Conservation (phyloP, 768 basidiomycete species). For the button mushroom (Agaricus bisporus) region DNA sequence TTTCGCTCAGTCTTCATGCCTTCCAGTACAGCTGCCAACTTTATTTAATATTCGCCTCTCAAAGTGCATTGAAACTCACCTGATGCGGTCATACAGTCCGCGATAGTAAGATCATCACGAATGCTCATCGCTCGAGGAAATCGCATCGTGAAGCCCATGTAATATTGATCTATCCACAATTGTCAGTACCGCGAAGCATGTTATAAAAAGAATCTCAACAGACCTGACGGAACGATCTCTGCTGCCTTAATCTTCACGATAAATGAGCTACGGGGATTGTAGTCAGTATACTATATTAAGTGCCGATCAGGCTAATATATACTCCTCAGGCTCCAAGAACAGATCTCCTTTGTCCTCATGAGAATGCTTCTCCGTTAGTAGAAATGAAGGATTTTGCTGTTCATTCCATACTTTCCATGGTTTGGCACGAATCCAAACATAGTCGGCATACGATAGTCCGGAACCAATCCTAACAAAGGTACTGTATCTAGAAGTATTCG, state of each 20-base stretch:
- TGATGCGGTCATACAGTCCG: conserved; percentile 68
- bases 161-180: conserved; percentile 62
- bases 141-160: conserved; percentile 84
- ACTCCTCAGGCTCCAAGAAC: conserved; percentile 90
- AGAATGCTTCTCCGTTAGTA: conserved; percentile 50
- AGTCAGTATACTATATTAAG: background rate
- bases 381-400: conserved; percentile 66
- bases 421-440: conserved; percentile 74
- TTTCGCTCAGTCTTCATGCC: conserved; percentile 60
- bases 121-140: conserved; percentile 85
- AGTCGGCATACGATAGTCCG: conserved; percentile 82
- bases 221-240: conserved; percentile 77
- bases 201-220: background rate
- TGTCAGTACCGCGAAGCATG: conserved; percentile 3
- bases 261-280: conserved; percentile 64
- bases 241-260: conserved; percentile 91
- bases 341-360: conserved; percentile 85
- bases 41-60: background rate
- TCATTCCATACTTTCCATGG: conserved; percentile 82
- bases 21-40: conserved; percentile 47
- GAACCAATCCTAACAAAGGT: conserved; percentile 88
- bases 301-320: conserved; percentile 15
- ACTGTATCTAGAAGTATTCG: conserved; percentile 52
- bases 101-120: conserved; percentile 67
- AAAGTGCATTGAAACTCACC: conserved; percentile 29